These are phyloP conservation scores for Gastrolobium bilobum DNA, from an alignment of 306 rosid genomes.

Conservation along the genomic window DNA sequence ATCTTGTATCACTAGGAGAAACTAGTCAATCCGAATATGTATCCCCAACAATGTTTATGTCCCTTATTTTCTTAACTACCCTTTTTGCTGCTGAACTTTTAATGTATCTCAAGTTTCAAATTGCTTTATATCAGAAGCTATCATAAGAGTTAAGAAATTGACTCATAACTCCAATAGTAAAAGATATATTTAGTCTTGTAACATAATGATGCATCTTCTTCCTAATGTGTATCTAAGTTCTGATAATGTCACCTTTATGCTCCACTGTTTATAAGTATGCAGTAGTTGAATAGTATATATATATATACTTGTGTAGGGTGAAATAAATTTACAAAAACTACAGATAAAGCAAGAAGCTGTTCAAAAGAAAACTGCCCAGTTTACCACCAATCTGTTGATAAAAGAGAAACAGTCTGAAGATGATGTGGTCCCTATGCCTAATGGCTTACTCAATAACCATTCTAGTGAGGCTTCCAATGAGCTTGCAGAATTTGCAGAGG, in stretches of 20 bases:
- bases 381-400: constrained; percentile 41
- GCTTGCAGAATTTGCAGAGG: constrained; percentile 56
- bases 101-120: no score
- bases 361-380: constrained; percentile 50
- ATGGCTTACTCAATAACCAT: constrained; percentile 49
- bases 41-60: no score
- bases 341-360: constrained; percentile 51
- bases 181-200: no score
- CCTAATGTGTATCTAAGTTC: constrained; percentile 4
- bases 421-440: constrained; percentile 57
- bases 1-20: no score
- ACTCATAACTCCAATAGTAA: no score
- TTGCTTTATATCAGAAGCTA: no score
- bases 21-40: no score
- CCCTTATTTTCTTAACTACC: no score
- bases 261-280: constrained; percentile 16
- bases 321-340: constrained; percentile 50
- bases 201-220: not conserved
- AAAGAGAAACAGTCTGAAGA: constrained; percentile 51
- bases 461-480: constrained; percentile 57
- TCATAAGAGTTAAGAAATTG: no score
- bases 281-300: constrained; percentile 40
- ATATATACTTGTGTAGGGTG: constrained; percentile 64
- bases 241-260: constrained; percentile 31
- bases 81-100: no score